Conservation (phyloP, 2,329 filamentous ascomycete genomes). For the Byssochlamys sp. region DNA sequence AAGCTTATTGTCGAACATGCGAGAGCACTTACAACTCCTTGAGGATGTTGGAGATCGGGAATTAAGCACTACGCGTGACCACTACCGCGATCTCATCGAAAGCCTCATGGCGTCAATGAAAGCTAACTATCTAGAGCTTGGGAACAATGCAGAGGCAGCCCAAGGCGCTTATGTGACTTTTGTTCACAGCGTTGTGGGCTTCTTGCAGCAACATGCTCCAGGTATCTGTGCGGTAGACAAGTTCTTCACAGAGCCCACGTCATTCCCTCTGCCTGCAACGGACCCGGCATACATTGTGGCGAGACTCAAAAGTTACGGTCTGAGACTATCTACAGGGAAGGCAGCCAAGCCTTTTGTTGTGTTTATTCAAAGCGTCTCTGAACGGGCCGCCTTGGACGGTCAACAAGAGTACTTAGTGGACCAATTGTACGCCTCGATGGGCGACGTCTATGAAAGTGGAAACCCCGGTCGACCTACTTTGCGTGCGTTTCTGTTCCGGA, state of each 20-base stretch:
- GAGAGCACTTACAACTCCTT: conserved; percentile 35
- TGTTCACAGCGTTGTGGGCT: conserved; percentile 50
- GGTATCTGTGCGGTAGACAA: conserved; percentile 46
- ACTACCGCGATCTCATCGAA: conserved; percentile 44
- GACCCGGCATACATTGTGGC: conserved; percentile 57
- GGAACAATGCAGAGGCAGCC: conserved; percentile 20
- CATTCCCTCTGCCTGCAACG: conserved; percentile 50
- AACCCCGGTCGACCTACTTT: conserved; percentile 35
- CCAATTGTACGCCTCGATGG: conserved; percentile 45
- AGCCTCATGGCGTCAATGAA: conserved; percentile 54
- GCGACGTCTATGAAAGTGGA: conserved; percentile 34
- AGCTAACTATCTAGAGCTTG: conserved; percentile 49
- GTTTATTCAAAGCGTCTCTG: conserved; percentile 52
- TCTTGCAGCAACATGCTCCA: conserved; percentile 51
- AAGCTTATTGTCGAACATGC: conserved; percentile 51
- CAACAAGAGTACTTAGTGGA: conserved; percentile 48
- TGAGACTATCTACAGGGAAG: conserved; percentile 41
- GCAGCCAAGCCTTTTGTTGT: conserved; percentile 45
- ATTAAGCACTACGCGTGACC: conserved; percentile 28
- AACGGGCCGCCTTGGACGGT: conserved; percentile 49
- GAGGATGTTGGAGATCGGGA: conserved; percentile 23
- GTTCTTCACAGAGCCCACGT: conserved; percentile 52
- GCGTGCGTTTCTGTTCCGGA: conserved; percentile 43
- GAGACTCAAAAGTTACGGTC: conserved; percentile 49
- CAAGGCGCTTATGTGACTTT: conserved; percentile 52